Percentiles rank a stretch among this genome's conserved stretches.
These are phyloP conservation scores for Fraxinus ornus DNA, from an alignment of 305 asterid genomes.

Conservation along the genomic window DNA sequence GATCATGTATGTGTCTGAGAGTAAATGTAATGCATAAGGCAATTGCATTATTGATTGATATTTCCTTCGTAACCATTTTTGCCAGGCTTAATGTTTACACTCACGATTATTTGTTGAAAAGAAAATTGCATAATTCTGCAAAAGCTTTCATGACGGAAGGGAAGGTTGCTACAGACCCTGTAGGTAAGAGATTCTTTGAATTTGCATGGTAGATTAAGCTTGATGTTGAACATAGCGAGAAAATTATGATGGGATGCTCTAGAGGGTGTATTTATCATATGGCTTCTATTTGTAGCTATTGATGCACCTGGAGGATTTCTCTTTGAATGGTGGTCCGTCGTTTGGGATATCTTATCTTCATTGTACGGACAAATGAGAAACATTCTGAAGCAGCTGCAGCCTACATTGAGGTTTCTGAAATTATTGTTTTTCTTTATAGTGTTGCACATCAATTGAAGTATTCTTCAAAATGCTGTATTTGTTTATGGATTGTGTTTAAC, in stretches of 20 bases:
- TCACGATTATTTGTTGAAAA: constrained; percentile 89
- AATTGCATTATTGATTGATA: not conserved
- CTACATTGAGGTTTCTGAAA: constrained; percentile 77
- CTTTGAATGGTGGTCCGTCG: constrained; percentile 98
- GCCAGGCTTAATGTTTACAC: constrained; percentile 98
- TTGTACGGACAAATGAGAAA: constrained; percentile 94
- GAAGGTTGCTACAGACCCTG: constrained; percentile 98
- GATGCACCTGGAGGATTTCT: constrained; percentile 99
- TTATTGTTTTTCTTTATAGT: constrained; percentile 14
- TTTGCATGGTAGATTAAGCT: not conserved
- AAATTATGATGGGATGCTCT: not conserved
- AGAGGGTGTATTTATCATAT: not conserved
- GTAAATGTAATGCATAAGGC: not conserved
- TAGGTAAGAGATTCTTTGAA: constrained; percentile 53
- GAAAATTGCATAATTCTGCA: constrained; percentile 81
- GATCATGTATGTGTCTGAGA: not conserved
- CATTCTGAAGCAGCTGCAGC: constrained; percentile 99
- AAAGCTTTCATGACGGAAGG: constrained; percentile 97
- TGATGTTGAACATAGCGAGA: not conserved
- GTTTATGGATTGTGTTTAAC: not conserved
- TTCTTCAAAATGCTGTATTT: not conserved
- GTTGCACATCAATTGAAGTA: not conserved
- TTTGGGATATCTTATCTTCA: constrained; percentile 99
- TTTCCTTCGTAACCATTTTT: constrained; percentile 1
- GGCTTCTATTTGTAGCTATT: constrained; percentile 57